Conservation (phyloP, 169 alveolate species). For the Cryptosporidium baileyi region DNA sequence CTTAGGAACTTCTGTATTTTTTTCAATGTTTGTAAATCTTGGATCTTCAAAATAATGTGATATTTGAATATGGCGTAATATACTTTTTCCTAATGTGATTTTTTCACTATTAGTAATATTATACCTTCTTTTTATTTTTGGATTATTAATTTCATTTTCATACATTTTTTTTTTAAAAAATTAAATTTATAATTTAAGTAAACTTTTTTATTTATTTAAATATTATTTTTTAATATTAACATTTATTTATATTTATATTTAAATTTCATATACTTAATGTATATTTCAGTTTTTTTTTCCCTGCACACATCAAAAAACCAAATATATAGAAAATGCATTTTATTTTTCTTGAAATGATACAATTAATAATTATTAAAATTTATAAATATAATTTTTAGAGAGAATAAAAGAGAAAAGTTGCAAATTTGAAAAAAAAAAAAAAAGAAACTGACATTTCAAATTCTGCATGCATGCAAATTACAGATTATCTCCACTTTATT, state of each 20-base stretch:
- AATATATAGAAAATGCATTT: no score
- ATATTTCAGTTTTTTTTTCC: no score
- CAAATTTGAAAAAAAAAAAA: no score
- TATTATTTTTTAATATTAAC: no score
- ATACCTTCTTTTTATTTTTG: constrained; percentile 15
- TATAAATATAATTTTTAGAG: no score
- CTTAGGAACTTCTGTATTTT: background rate
- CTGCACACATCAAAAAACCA: no score
- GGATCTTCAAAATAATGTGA: constrained; percentile 39
- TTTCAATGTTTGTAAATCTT: background rate
- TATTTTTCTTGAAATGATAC: no score
- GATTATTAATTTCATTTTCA: background rate
- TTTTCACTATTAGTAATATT: constrained; percentile 7
- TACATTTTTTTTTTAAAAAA: background rate
- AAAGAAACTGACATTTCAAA: no score
- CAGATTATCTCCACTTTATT: no score
- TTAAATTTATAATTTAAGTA: background rate
- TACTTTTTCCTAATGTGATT: constrained; percentile 17
- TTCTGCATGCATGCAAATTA: no score
- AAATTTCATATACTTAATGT: background rate
- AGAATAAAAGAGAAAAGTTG: no score
- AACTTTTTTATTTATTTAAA: background rate
- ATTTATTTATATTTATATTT: background rate
- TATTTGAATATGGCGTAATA: constrained; percentile 25
- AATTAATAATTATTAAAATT: no score